phyloP scores from a whole-genome alignment of 1,284 basidiomycete species.

The Heterobasidion annosum region DNA sequence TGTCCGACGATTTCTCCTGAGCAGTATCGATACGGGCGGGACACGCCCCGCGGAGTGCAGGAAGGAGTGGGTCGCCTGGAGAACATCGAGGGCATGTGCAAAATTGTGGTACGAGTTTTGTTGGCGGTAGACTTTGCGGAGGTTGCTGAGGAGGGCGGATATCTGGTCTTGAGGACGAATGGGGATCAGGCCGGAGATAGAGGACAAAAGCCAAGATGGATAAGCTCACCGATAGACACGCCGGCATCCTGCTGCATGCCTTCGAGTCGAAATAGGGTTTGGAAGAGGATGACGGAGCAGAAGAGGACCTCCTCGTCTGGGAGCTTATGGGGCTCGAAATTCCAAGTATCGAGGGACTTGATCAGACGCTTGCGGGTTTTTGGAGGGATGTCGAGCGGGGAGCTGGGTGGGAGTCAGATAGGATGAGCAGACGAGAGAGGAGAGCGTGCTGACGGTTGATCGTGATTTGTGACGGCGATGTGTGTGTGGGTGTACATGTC shows the following conservation, averaged over 20 bases:
- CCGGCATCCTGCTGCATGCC: conserved; percentile 63
- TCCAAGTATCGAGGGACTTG: conserved; percentile 64
- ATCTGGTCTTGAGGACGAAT: conserved; percentile 47
- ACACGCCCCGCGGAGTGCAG: conserved; percentile 70
- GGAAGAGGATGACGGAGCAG: conserved; percentile 75
- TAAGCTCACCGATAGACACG: conserved; percentile 54
- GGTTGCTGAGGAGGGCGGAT: conserved; percentile 68
- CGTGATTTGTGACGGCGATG: conserved; percentile 45
- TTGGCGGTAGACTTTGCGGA: conserved; percentile 79
- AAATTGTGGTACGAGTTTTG: conserved; percentile 96
- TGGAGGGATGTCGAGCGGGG: conserved; percentile 21
- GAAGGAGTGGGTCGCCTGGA: conserved; percentile 87
- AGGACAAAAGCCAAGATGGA: conserved; percentile 6
- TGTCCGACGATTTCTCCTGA: conserved; percentile 27
- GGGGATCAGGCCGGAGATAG: neutral
- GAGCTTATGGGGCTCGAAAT: conserved; percentile 81
- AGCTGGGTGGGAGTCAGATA: conserved; percentile 14
- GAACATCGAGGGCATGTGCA: conserved; percentile 88
- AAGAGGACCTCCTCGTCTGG: conserved; percentile 73
- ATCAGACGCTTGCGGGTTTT: conserved; percentile 48
- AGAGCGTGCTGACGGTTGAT: conserved; percentile 15
- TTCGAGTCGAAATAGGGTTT: conserved; percentile 62
- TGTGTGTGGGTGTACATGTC: conserved; percentile 78
- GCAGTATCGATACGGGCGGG: conserved; percentile 59
- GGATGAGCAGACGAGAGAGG: neutral